These are phyloP conservation scores for Funneliformis geosporum DNA, from an alignment of 192 early-diverging fungal species.

Conservation along the genomic window DNA sequence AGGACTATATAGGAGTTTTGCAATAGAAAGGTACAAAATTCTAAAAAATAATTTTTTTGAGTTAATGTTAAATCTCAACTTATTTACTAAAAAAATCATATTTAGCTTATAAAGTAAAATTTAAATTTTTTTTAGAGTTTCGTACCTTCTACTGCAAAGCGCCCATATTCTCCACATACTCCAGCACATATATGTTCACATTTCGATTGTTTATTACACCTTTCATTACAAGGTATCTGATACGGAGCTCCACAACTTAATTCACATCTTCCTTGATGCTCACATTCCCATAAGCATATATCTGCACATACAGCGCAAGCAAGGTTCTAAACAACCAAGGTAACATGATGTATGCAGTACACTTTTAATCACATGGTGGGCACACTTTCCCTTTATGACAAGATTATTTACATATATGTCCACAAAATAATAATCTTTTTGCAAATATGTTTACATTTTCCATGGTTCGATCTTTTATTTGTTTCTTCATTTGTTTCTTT, in stretches of 20 bases:
- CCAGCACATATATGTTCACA: conserved; percentile 58
- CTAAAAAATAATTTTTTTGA: too few species aligned
- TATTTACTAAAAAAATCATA: too few species aligned
- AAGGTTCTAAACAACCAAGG: conserved; percentile 36
- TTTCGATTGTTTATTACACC: conserved; percentile 44
- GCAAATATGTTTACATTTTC: conserved; percentile 25
- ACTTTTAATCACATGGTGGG: conserved; percentile 46
- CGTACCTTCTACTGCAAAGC: too few species aligned
- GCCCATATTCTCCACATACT: conserved; percentile 53
- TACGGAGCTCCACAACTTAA: conserved; percentile 61
- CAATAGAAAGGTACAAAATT: too few species aligned
- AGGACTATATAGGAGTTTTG: too few species aligned
- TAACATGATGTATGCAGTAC: conserved; percentile 46
- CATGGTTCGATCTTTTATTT: background rate
- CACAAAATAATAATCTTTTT: conserved; percentile 36
- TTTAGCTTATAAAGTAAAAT: too few species aligned
- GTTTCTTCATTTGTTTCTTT: too few species aligned
- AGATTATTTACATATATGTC: conserved; percentile 28
- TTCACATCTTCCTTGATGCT: conserved; percentile 48
- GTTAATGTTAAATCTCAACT: too few species aligned
- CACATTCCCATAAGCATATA: conserved; percentile 50
- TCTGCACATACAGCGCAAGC: conserved; percentile 54
- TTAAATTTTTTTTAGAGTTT: too few species aligned
- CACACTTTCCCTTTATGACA: conserved; percentile 17
- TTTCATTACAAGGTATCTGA: conserved; percentile 56